Percentiles rank a stretch among this genome's conserved stretches.
Evolutionary conservation across 768 basidiomycete genomes (phyloP).

Genomic region (Tylopilus subfusipes): DNA sequence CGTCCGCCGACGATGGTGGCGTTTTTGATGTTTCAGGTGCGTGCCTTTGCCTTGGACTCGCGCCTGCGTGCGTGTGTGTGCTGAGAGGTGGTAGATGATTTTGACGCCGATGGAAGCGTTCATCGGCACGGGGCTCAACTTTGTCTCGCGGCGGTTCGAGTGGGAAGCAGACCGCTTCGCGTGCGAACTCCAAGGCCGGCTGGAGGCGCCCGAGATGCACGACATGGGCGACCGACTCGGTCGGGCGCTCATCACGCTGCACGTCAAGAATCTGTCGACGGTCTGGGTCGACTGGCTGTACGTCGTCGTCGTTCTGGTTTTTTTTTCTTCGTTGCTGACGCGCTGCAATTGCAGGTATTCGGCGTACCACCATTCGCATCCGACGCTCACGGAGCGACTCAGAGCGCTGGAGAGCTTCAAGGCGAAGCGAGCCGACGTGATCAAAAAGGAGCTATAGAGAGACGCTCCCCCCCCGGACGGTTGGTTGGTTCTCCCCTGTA

Average conservation of each 20-base stretch:
- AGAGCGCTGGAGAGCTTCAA: conserved; percentile 74
- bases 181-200: conserved; percentile 58
- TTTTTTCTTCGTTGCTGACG: neutral
- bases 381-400: conserved; percentile 87
- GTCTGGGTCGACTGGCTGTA: conserved; percentile 94
- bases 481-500: no score
- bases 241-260: conserved; percentile 77
- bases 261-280: conserved; percentile 89
- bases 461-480: no score
- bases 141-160: conserved; percentile 81
- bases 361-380: conserved; percentile 94
- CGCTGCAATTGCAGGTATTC: conserved; percentile 60
- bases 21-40: conserved; percentile 82
- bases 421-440: conserved; percentile 31
- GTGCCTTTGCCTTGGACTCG: neutral
- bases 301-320: conserved; percentile 2
- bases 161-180: conserved; percentile 92
- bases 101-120: conserved; percentile 76
- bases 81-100: conserved; percentile 64
- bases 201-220: conserved; percentile 51
- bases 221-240: conserved; percentile 87
- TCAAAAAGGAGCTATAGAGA: conserved; percentile 27
- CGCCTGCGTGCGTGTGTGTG: neutral
- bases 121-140: conserved; percentile 72
- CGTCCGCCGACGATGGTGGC: conserved; percentile 79